Conservation (phyloP, 2,329 filamentous ascomycete species). For the Talaromyces rugulosus region DNA sequence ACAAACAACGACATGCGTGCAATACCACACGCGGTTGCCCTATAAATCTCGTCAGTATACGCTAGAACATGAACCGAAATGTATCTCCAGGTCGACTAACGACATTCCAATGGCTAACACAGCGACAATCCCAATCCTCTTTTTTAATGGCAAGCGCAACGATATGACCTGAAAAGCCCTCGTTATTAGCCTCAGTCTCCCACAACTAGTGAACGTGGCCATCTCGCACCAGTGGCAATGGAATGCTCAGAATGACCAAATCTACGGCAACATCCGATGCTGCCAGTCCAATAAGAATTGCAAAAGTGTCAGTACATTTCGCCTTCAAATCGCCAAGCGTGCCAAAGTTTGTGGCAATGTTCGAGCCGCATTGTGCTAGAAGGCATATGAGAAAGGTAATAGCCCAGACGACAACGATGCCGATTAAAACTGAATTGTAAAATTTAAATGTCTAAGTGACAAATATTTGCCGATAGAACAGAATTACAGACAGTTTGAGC, state of each 20-base stretch:
- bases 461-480: conserved; percentile 15
- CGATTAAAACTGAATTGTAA: neutral
- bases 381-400: conserved; percentile 1
- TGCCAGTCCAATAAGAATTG: conserved; percentile 5
- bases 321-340: conserved; percentile 8
- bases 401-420: neutral
- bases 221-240: conserved; percentile 8
- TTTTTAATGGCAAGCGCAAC: conserved; percentile 11
- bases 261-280: conserved; percentile 12
- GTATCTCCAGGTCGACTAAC: neutral
- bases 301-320: conserved; percentile 12
- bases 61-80: neutral
- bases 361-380: conserved; percentile 7
- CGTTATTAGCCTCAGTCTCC: neutral
- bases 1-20: conserved; percentile 8
- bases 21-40: neutral
- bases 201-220: neutral
- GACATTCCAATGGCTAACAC: conserved; percentile 6
- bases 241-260: conserved; percentile 10
- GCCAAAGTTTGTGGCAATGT: conserved; percentile 6
- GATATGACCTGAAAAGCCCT: conserved; percentile 3
- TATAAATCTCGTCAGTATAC: conserved; percentile 5
- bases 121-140: conserved; percentile 8
- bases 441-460: conserved; percentile 8
- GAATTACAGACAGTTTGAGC: conserved; percentile 13